Evolutionary conservation across 495 filamentous ascomycete species (phyloP).

Genomic region (Diplogelasinospora grovesii): DNA sequence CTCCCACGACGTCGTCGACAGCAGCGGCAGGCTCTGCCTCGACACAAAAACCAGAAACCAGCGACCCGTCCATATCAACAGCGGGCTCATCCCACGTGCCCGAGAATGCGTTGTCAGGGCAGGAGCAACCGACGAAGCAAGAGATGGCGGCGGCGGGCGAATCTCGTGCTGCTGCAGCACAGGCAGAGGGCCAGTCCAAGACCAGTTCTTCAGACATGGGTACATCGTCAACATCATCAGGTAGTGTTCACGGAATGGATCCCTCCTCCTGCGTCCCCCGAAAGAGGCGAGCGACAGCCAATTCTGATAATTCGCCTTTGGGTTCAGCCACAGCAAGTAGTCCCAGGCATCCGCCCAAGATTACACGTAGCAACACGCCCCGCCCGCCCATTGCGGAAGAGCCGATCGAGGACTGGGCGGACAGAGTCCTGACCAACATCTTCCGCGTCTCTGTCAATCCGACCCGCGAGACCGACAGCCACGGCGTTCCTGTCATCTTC

Average conservation of each 20-base stretch:
- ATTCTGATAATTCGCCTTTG: constrained; percentile 6
- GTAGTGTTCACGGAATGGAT: constrained; percentile 11
- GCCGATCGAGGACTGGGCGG: constrained; percentile 58
- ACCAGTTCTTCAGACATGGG: constrained; percentile 22
- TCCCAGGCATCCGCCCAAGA: no score
- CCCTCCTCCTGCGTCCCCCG: no score
- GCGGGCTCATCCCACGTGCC: no score
- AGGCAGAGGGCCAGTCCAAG: constrained; percentile 18
- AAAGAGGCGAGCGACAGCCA: constrained; percentile 17
- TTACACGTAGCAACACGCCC: constrained; percentile 18
- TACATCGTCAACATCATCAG: constrained; percentile 13
- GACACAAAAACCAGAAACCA: no score
- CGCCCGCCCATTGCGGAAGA: constrained; percentile 26
- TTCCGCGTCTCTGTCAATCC: constrained; percentile 70
- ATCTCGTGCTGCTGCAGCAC: no score
- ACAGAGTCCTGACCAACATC: constrained; percentile 58
- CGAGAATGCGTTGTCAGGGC: constrained; percentile 4
- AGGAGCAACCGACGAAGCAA: constrained; percentile 2
- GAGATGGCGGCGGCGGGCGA: no score
- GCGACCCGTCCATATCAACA: no score
- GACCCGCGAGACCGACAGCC: constrained; percentile 46
- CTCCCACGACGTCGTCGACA: constrained; percentile 9
- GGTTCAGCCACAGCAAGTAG: no score
- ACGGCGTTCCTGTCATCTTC: constrained; percentile 52
- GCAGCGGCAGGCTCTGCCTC: constrained; percentile 5